These are phyloP conservation scores for Sextonia rubra DNA, from an alignment of 164 flowering plant species.

Conservation along the genomic window DNA sequence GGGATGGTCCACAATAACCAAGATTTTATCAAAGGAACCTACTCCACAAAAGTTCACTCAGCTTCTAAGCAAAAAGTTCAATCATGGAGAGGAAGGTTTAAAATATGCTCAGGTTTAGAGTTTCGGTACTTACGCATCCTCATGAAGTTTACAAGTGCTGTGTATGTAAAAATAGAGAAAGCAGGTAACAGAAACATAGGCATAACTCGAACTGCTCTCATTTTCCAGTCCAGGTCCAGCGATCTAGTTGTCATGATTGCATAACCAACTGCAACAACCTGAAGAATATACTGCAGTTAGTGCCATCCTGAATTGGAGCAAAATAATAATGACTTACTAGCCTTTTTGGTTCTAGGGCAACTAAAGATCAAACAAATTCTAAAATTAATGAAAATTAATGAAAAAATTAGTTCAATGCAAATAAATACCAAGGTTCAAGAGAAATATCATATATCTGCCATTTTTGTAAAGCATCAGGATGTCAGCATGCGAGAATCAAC, in stretches of 20 bases:
- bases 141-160: constrained; percentile 42
- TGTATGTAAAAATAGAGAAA: constrained; percentile 44
- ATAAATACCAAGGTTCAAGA: too few relatives aligned
- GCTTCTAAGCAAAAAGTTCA: background rate
- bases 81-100: background rate
- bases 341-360: background rate
- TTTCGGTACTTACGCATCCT: constrained; percentile 59
- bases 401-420: background rate
- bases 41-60: too few relatives aligned
- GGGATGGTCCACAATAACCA: too few relatives aligned
- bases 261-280: constrained; percentile 82
- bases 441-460: too few relatives aligned
- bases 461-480: too few relatives aligned
- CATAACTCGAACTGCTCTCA: constrained; percentile 69
- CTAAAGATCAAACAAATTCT: background rate
- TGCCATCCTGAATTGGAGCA: background rate
- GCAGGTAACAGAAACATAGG: constrained; percentile 86
- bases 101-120: background rate
- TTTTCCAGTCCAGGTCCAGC: constrained; percentile 72
- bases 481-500: too few relatives aligned
- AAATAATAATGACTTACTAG: background rate
- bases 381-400: background rate
- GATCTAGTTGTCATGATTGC: constrained; percentile 84
- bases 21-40: too few relatives aligned
- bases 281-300: constrained; percentile 15